Evolutionary conservation across 371 early-diverging fungal species (phyloP).

Genomic region (Parasitella parasitica): DNA sequence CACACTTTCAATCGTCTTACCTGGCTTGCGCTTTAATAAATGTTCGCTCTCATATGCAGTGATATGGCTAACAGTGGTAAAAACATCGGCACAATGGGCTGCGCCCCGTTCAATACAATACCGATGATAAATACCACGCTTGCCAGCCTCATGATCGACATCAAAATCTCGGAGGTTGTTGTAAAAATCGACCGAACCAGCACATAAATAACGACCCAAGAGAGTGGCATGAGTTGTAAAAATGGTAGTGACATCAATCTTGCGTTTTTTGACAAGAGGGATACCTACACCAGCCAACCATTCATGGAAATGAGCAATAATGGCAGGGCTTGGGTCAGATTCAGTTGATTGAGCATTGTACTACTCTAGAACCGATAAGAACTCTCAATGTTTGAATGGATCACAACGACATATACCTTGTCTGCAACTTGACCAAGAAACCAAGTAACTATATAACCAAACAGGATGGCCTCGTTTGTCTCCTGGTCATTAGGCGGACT

Average conservation of each 20-base stretch:
- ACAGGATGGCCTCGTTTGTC: constrained; percentile 90
- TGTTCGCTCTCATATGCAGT: constrained; percentile 96
- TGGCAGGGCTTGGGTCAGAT: constrained; percentile 65
- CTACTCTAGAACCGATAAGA: constrained; percentile 17
- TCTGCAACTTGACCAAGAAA: constrained; percentile 82
- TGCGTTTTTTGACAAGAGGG: constrained; percentile 85
- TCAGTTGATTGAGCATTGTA: constrained; percentile 37
- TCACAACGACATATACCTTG: constrained; percentile 27
- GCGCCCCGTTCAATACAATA: constrained; percentile 97
- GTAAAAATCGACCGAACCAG: constrained; percentile 95
- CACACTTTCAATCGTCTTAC: too few relatives aligned
- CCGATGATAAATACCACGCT: constrained; percentile 95
- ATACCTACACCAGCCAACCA: constrained; percentile 94
- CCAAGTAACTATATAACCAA: constrained; percentile 94
- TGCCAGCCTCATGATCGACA: constrained; percentile 95
- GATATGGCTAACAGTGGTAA: constrained; percentile 96
- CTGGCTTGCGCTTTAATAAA: constrained; percentile 91
- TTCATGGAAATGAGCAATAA: constrained; percentile 97
- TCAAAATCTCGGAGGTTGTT: constrained; percentile 91
- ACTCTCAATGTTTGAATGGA: neutral
- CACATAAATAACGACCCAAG: constrained; percentile 94
- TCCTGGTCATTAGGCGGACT: constrained; percentile 89
- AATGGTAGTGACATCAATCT: constrained; percentile 88
- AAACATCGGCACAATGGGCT: constrained; percentile 93
- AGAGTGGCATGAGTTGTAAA: constrained; percentile 98